Evolutionary conservation across 2,329 filamentous ascomycete genomes (phyloP).

Genomic region (Aspergillus tamarii): DNA sequence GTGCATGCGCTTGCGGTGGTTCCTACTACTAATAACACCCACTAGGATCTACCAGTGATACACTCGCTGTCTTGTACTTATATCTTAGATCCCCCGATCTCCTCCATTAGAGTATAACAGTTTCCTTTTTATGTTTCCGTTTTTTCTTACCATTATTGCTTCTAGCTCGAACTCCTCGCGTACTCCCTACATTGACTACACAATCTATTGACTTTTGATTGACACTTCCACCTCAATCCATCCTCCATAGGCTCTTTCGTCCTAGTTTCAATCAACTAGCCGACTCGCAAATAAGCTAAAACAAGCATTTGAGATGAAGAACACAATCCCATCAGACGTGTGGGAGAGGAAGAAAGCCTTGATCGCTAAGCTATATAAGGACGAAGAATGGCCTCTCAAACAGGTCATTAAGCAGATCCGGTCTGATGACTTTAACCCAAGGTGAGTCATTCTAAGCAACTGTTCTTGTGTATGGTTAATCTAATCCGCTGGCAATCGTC

Average conservation of each 20-base stretch:
- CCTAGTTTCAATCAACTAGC: background rate
- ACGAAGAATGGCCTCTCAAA: slow-evolving; percentile 50
- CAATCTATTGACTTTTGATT: background rate
- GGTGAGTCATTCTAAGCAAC: slow-evolving; percentile 31
- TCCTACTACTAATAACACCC: background rate
- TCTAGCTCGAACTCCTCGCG: background rate
- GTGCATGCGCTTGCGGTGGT: background rate
- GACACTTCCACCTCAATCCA: background rate
- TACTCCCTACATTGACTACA: background rate
- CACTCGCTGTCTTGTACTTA: background rate
- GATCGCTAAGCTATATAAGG: slow-evolving; percentile 47
- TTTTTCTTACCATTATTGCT: background rate
- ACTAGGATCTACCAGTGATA: slow-evolving; percentile 4
- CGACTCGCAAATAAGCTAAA: background rate
- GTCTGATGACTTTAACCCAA: slow-evolving; percentile 46
- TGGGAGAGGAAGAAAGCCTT: slow-evolving; percentile 49
- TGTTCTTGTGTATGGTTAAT: background rate
- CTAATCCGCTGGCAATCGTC: background rate
- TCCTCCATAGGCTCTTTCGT: background rate
- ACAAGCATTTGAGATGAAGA: slow-evolving; percentile 40
- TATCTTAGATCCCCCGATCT: slow-evolving; percentile 15
- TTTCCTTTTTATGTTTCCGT: background rate
- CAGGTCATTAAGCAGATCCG: slow-evolving; percentile 50
- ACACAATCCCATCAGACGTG: slow-evolving; percentile 46
- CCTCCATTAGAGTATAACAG: background rate